Conservation (phyloP, 306 rosid species). For the Aeschynomene evenia region DNA sequence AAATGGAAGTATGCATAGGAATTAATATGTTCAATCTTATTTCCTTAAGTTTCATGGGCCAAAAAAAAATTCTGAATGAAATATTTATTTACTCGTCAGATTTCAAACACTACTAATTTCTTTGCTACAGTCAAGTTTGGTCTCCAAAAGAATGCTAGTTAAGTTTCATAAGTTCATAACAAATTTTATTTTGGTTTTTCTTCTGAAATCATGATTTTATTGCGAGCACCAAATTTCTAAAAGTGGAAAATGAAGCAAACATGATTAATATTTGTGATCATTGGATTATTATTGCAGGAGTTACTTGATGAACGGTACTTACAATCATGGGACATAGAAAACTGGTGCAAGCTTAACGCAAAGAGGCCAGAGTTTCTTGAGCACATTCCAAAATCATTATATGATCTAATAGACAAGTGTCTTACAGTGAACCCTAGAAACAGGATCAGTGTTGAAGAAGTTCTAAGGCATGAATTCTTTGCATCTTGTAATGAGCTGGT, state of each 20-base stretch:
- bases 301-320: slow-evolving; percentile 44
- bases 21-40: slow-evolving; percentile 16
- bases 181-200: slow-evolving; percentile 2
- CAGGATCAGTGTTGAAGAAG: slow-evolving; percentile 62
- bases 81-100: neutral
- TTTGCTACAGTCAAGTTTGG: neutral
- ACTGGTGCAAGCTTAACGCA: slow-evolving; percentile 56
- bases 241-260: neutral
- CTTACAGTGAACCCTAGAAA: slow-evolving; percentile 64
- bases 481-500: slow-evolving; percentile 42
- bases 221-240: neutral
- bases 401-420: slow-evolving; percentile 64
- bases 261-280: neutral
- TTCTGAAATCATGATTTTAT: neutral
- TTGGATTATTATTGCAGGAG: slow-evolving; percentile 57
- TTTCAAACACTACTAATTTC: neutral
- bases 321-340: slow-evolving; percentile 44
- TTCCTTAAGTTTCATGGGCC: neutral
- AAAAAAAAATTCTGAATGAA: no score
- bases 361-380: slow-evolving; percentile 56
- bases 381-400: slow-evolving; percentile 48
- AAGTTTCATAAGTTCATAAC: no score
- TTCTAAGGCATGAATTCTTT: slow-evolving; percentile 62
- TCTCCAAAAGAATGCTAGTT: neutral
- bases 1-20: neutral